phyloP scores from a whole-genome alignment of 352 stramenopile genomes.

The Phytophthora kernoviae region DNA sequence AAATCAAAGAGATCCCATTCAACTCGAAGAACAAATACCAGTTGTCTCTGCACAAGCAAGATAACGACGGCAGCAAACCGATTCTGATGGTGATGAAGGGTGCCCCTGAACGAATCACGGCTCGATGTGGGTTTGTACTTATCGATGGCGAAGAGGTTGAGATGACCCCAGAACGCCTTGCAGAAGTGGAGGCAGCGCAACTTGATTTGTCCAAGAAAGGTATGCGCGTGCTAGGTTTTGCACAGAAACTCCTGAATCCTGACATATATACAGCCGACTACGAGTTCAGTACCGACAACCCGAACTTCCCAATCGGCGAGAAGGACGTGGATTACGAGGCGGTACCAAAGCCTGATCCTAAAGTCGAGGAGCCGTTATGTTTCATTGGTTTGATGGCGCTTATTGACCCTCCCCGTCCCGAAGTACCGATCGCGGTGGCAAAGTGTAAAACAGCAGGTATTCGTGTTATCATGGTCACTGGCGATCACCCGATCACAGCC shows the following conservation, averaged over 20 bases:
- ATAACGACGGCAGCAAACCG: constrained; percentile 70
- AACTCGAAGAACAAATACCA: constrained; percentile 91
- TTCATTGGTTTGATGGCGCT: constrained; percentile 97
- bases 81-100: constrained; percentile 94
- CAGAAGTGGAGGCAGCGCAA: constrained; percentile 55
- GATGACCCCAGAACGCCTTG: constrained; percentile 92
- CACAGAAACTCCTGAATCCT: constrained; percentile 62
- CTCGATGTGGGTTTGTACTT: constrained; percentile 88
- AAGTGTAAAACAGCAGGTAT: constrained; percentile 94
- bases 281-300: constrained; percentile 78
- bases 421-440: constrained; percentile 87
- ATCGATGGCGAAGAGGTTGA: constrained; percentile 70
- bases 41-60: constrained; percentile 79
- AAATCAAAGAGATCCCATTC: constrained; percentile 86
- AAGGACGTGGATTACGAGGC: constrained; percentile 83
- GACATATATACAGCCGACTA: constrained; percentile 54
- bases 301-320: constrained; percentile 84
- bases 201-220: constrained; percentile 68
- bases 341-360: constrained; percentile 71
- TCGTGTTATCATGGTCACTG: constrained; percentile 95
- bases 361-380: constrained; percentile 76
- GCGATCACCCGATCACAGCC: constrained; percentile 92
- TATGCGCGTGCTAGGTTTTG: constrained; percentile 71
- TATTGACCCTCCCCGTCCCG: constrained; percentile 93
- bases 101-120: constrained; percentile 95